phyloP scores from a whole-genome alignment of 768 basidiomycete genomes.

The Guyanaporus albipodus region DNA sequence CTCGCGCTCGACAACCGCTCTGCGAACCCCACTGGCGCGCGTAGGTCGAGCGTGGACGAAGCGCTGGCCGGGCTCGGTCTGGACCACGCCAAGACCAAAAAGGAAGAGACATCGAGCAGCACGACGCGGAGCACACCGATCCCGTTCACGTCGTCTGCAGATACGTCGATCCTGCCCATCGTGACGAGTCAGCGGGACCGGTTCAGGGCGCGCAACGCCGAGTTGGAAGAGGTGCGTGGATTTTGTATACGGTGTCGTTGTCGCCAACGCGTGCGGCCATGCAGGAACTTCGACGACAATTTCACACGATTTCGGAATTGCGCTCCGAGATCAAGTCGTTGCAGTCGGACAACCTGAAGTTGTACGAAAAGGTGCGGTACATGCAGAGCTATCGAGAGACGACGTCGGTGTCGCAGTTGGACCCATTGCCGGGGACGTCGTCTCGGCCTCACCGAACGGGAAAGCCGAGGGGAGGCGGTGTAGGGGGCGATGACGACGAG shows the following conservation, averaged over 20 bases:
- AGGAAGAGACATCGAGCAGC: conserved; percentile 17
- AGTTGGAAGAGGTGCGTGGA: conserved; percentile 85
- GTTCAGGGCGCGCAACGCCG: conserved; percentile 96
- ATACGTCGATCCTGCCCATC: conserved; percentile 95
- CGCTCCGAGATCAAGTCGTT: conserved; percentile 87
- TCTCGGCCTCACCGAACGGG: conserved; percentile 12
- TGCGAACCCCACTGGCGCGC: conserved; percentile 10
- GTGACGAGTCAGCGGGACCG: conserved; percentile 96
- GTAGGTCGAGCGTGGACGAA: conserved; percentile 40
- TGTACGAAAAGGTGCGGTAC: conserved; percentile 98
- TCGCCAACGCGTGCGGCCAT: too few relatives aligned
- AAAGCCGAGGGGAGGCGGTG: conserved; percentile 4
- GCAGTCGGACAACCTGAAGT: conserved; percentile 92
- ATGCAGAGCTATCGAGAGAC: conserved; percentile 96
- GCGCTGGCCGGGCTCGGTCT: conserved; percentile 72
- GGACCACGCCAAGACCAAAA: conserved; percentile 33
- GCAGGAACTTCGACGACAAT: conserved; percentile 93
- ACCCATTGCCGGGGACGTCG: conserved; percentile 52
- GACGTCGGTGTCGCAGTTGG: conserved; percentile 57
- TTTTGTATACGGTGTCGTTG: too few relatives aligned
- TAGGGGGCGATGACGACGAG: conserved; percentile 32
- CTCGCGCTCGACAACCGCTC: conserved; percentile 65
- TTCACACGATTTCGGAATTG: conserved; percentile 91
- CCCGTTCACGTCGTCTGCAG: conserved; percentile 69
- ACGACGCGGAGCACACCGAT: conserved; percentile 55